phyloP scores from a whole-genome alignment of 169 alveolate genomes.

The Eimeria falciformis region DNA sequence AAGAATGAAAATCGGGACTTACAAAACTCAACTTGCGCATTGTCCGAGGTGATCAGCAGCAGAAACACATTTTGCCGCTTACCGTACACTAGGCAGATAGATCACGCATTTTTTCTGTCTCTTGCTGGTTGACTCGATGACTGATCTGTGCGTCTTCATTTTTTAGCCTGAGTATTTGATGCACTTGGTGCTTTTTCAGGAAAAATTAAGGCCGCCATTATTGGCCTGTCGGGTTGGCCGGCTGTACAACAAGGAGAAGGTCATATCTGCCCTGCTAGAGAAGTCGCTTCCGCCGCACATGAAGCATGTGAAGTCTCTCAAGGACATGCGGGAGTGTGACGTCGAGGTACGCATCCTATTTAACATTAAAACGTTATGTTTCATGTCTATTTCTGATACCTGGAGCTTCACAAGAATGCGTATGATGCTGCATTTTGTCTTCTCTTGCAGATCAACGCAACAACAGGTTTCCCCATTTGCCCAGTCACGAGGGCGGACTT shows the following conservation, averaged over 20 bases:
- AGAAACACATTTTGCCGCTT: not conserved
- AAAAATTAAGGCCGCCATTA: constrained; percentile 87
- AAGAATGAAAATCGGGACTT: constrained; percentile 82
- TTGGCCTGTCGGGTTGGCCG: constrained; percentile 88
- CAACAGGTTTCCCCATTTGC: constrained; percentile 80
- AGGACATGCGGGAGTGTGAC: constrained; percentile 82
- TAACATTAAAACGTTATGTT: not conserved
- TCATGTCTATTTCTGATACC: not conserved
- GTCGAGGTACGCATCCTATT: constrained; percentile 18
- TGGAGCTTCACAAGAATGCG: too few species aligned
- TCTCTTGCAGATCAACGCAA: constrained; percentile 79
- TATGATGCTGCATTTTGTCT: not conserved
- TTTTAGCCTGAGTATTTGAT: too few species aligned
- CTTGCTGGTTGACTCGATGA: not conserved
- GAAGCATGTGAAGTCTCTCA: constrained; percentile 85
- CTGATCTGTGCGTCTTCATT: not conserved
- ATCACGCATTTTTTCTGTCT: not conserved
- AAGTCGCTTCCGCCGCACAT: constrained; percentile 82
- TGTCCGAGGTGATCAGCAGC: constrained; percentile 89
- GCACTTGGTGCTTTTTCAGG: constrained; percentile 78
- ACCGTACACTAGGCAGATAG: not conserved
- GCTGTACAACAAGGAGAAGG: constrained; percentile 88
- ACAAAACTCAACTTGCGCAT: constrained; percentile 86
- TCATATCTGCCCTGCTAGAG: constrained; percentile 82
- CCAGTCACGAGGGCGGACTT: constrained; percentile 83